Conservation (phyloP, 768 basidiomycete species). For the Asterophora parasitica region DNA sequence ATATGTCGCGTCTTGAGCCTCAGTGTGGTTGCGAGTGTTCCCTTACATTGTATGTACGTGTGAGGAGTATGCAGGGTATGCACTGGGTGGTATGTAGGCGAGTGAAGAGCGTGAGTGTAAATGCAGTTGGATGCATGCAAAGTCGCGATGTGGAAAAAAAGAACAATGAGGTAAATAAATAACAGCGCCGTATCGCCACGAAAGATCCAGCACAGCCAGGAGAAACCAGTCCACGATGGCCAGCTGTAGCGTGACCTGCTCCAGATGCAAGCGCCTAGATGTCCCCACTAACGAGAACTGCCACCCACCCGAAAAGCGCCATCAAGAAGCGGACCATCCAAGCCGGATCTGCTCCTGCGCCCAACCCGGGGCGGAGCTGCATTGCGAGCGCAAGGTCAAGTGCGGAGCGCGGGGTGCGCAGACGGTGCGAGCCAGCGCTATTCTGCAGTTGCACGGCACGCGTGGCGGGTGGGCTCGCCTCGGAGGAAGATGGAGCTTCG, state of each 20-base stretch:
- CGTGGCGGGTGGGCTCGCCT: neutral
- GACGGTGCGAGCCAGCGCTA: slow-evolving; percentile 4
- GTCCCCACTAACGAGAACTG: slow-evolving; percentile 40
- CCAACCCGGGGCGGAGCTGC: slow-evolving; percentile 71
- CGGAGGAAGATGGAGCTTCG: neutral
- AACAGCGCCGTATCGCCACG: neutral
- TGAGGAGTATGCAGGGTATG: neutral
- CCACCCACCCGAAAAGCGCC: slow-evolving; percentile 76
- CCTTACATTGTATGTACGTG: neutral
- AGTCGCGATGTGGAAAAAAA: too few relatives aligned
- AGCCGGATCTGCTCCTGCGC: slow-evolving; percentile 66
- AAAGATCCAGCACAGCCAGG: neutral
- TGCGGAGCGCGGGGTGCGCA: slow-evolving; percentile 32
- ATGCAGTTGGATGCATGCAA: too few relatives aligned
- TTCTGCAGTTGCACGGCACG: neutral
- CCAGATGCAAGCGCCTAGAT: neutral
- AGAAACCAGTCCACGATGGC: neutral
- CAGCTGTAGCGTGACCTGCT: neutral
- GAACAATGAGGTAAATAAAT: neutral
- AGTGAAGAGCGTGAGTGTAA: neutral
- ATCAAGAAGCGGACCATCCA: slow-evolving; percentile 80
- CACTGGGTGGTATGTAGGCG: neutral
- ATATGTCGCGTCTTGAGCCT: too few relatives aligned
- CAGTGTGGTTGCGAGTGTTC: neutral
- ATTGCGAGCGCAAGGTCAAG: slow-evolving; percentile 71